These are phyloP conservation scores for Thermochaetoides thermophila DNA, from an alignment of 495 filamentous ascomycete genomes.

Conservation along the genomic window DNA sequence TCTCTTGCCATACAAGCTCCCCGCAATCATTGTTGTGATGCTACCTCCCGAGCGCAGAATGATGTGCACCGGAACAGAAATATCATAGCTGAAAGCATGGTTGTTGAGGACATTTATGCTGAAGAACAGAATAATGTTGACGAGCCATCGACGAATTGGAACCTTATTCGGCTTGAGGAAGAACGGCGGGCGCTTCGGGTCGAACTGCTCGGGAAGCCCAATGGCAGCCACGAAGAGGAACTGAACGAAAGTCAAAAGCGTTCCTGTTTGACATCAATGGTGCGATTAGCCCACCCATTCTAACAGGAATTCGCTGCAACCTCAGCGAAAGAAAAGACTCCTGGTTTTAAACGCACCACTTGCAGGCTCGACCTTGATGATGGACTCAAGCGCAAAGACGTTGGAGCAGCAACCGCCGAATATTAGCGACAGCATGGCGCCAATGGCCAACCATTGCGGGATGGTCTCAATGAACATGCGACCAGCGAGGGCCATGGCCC, in stretches of 20 bases:
- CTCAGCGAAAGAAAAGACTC: not conserved
- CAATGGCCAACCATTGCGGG: conserved; percentile 50
- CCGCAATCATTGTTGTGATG: conserved; percentile 82
- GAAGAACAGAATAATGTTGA: conserved; percentile 86
- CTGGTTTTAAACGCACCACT: conserved; percentile 40
- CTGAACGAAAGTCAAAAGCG: conserved; percentile 86
- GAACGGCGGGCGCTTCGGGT: conserved; percentile 41
- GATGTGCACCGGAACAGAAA: conserved; percentile 93
- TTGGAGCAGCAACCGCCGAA: conserved; percentile 98
- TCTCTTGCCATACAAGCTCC: conserved; percentile 66
- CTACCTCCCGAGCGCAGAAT: conserved; percentile 90
- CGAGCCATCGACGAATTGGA: conserved; percentile 68
- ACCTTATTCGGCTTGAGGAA: conserved; percentile 67
- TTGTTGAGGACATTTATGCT: conserved; percentile 91
- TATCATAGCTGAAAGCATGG: conserved; percentile 91
- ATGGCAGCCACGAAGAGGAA: conserved; percentile 74
- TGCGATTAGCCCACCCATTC: conserved; percentile 2
- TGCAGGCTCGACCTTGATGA: conserved; percentile 68
- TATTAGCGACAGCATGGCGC: conserved; percentile 70
- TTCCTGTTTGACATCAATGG: conserved; percentile 35
- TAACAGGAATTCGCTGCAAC: too few relatives aligned
- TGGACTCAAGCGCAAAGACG: conserved; percentile 91
- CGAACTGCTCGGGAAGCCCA: conserved; percentile 57
- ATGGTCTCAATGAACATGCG: conserved; percentile 46
- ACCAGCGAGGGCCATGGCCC: conserved; percentile 37